Conservation (phyloP, 352 stramenopile species). For the Phytophthora pseudosyringae region DNA sequence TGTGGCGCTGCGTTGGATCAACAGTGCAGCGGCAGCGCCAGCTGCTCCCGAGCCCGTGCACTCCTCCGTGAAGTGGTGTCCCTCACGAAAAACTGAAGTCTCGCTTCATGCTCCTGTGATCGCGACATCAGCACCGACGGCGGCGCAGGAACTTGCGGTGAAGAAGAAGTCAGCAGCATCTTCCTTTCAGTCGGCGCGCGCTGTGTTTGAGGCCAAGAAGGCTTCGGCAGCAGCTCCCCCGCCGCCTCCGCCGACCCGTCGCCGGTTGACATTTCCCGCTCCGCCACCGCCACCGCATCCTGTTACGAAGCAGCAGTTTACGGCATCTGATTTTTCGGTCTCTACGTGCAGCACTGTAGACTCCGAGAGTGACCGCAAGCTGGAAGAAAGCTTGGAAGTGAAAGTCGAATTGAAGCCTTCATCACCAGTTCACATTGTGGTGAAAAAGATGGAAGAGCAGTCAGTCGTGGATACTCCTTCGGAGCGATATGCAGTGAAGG, state of each 20-base stretch:
- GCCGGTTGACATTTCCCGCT: constrained; percentile 8
- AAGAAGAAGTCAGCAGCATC: constrained; percentile 12
- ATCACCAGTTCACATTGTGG: neutral
- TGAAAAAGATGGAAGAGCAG: constrained; percentile 21
- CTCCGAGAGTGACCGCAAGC: constrained; percentile 23
- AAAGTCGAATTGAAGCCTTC: neutral
- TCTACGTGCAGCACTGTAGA: constrained; percentile 35
- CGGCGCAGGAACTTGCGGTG: neutral
- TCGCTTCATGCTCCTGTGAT: constrained; percentile 2
- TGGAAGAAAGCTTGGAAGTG: constrained; percentile 16
- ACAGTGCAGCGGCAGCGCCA: constrained; percentile 10
- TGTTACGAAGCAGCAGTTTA: constrained; percentile 17
- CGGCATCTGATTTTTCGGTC: constrained; percentile 19
- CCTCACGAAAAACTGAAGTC: constrained; percentile 4
- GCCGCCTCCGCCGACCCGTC: constrained; percentile 12
- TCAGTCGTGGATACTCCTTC: neutral
- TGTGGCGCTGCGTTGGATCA: constrained; percentile 34
- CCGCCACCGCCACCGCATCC: neutral
- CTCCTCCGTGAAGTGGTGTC: constrained; percentile 20
- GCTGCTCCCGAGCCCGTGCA: constrained; percentile 5
- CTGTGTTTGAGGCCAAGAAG: constrained; percentile 40
- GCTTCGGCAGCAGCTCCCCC: neutral
- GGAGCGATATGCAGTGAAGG: neutral
- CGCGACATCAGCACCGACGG: neutral
- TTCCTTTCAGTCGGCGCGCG: constrained; percentile 33